These are phyloP conservation scores for Penicillium sp. DNA, from an alignment of 2,329 filamentous ascomycete species.

Conservation along the genomic window DNA sequence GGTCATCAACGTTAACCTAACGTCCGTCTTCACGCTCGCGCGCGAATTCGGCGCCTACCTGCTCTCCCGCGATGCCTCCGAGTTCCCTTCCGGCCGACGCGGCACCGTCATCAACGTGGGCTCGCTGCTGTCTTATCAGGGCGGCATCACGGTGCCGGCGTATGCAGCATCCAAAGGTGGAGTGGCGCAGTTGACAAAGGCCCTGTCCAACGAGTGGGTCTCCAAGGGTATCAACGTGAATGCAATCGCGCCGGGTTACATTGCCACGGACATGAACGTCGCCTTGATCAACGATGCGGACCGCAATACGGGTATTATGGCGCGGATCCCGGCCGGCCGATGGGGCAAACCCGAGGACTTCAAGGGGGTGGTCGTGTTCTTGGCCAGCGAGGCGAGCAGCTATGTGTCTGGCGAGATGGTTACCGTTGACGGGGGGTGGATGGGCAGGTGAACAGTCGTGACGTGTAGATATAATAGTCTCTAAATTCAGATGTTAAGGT, in stretches of 20 bases:
- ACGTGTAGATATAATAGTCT: not conserved
- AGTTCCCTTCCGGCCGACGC: slow-evolving; percentile 26
- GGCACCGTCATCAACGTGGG: slow-evolving; percentile 74
- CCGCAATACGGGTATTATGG: slow-evolving; percentile 68
- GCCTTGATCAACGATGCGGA: slow-evolving; percentile 70
- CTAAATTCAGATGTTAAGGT: too few species aligned
- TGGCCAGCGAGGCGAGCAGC: slow-evolving; percentile 70
- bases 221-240: slow-evolving; percentile 77
- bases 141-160: slow-evolving; percentile 81
- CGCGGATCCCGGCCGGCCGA: slow-evolving; percentile 74
- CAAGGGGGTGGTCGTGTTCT: slow-evolving; percentile 73
- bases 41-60: slow-evolving; percentile 35
- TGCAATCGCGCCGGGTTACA: slow-evolving; percentile 84
- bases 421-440: slow-evolving; percentile 88
- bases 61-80: slow-evolving; percentile 25
- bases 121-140: slow-evolving; percentile 77
- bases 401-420: slow-evolving; percentile 81
- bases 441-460: slow-evolving; percentile 63
- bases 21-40: slow-evolving; percentile 64
- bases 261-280: slow-evolving; percentile 90
- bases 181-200: slow-evolving; percentile 79
- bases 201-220: slow-evolving; percentile 82
- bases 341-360: slow-evolving; percentile 87
- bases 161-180: slow-evolving; percentile 85
- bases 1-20: slow-evolving; percentile 85